Evolutionary conservation across 345 rosid species (phyloP).

Genomic region (Cardiospermum halicacabum): DNA sequence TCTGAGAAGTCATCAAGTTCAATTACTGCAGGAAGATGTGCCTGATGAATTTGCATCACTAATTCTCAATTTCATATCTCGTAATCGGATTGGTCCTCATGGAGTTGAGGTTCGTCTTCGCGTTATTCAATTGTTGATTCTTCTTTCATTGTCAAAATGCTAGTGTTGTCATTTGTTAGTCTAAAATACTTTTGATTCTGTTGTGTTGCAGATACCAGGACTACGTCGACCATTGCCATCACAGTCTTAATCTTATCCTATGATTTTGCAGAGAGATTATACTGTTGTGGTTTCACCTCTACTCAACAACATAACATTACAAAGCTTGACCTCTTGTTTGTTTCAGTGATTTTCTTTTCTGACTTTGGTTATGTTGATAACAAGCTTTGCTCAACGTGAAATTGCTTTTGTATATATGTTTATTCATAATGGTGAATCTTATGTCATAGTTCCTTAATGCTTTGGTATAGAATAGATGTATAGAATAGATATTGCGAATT

Average conservation of each 20-base stretch:
- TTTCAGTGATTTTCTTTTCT: background rate
- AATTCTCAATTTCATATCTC: conserved; percentile 64
- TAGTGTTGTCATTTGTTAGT: background rate
- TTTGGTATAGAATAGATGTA: too few relatives aligned
- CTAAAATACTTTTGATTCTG: background rate
- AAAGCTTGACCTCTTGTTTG: background rate
- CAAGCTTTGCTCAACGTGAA: background rate
- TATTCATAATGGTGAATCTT: background rate
- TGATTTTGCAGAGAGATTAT: background rate
- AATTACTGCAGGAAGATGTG: conserved; percentile 66
- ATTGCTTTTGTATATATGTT: background rate
- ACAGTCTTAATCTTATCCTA: conserved; percentile 1
- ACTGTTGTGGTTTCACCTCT: background rate
- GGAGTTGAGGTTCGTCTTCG: conserved; percentile 69
- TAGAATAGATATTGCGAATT: too few relatives aligned
- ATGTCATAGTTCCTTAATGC: background rate
- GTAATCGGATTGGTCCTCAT: conserved; percentile 71
- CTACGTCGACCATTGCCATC: conserved; percentile 25
- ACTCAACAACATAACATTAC: background rate
- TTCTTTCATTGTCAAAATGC: background rate
- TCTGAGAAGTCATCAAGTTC: background rate
- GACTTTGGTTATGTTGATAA: background rate
- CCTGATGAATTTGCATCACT: conserved; percentile 84
- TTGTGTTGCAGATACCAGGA: conserved; percentile 48
- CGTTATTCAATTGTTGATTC: background rate